Base-by-base conservation (phyloP, 2,329 filamentous ascomycete species). In the Tolypocladium cylindrosporum region DNA sequence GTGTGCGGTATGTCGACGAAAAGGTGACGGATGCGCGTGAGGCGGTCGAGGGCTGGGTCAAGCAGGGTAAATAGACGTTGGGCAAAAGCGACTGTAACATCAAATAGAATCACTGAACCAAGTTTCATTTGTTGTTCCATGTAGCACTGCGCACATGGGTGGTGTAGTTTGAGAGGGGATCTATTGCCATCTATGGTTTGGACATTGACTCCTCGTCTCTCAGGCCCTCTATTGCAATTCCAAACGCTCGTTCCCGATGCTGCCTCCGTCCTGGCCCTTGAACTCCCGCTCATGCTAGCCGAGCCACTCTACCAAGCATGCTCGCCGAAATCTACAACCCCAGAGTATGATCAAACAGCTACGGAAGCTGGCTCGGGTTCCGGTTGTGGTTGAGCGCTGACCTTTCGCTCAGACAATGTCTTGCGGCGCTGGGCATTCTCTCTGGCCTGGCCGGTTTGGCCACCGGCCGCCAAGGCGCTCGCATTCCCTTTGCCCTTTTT, bases 31-130 rank as follows among this genome's bases (percentile, higher is more conserved):
- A 87, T 57, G 87, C 84, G 59, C 83, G 91, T 66, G 87, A 92
- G 74, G 81, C 82, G 55, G 77, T 97, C 59, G 91, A 97, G 79
- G 85, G 85, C 61, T 94, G 92, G 91, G 90, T 97, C 57, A 90
- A 85, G 79, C 92, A 95, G 81, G 92, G 91, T 58, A 89, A 88
- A 81, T 92, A 82, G 61, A 64, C 56, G 36, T 56, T 59, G 53
- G 57, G 45, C 56, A 59, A 67, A 67, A 63, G 66, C 60, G 60
- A 64, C 41, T 74, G 72, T 74, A 74, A 62, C 61, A 74, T 67
- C 64, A 72, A 61, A 70, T 72, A 73, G 67, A 72, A 37, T n/a
- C 62, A 64, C 63, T 59, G 55, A 58, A 58, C 61, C 16, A 68
- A 59, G 62, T 62, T 70, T 69, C 66, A 64, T 71, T 71, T 70